Evolutionary conservation across 495 filamentous ascomycete species (phyloP), one percentile per base, ranked within the genome.

Genomic region (Xylaria longipes): DNA sequence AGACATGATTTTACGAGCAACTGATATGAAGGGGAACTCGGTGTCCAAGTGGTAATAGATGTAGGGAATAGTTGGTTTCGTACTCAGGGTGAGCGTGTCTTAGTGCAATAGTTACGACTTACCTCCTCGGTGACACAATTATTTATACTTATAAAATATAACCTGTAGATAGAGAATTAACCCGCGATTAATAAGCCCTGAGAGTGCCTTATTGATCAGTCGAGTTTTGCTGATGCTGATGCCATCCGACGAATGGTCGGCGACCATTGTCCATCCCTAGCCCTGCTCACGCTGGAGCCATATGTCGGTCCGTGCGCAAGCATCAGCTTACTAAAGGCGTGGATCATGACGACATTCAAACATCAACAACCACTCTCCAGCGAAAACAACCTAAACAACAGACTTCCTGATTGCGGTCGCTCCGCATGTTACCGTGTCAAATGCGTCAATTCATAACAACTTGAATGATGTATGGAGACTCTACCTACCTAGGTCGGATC

Each of bases 111-210:
- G 15, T 27, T 68, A 29, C 35, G 12, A 57, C 50, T n/a, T n/a
- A 52, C 14, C 9, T 68, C 6, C 9, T 12, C 17, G 35, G 35
- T 12, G 37, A 68, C 22, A 27, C 25, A 37, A n/a, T 41, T 45
- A 58, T 58, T 56, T 67, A 68, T 58, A 68, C n/a, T n/a, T n/a
- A n/a, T n/a, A n/a, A n/a, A n/a, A n/a, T 39, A 37, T 17, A 29
- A 14, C 8, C 14, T 22, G 12, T 27, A 52, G 43, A 31, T 20
- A 8, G 22, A 46, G 7, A 31, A 66, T 50, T 8, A 6, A 35
- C 7, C 35, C 25, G 22, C 48, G 57, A 70, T 70, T 70, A 52
- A 62, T 70, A 70, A 70, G 68, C 68, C 6, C 22, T 11, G 6
- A 46, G 35, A 3, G 35, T 43, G 12, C 27, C 41, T 45, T 43